These are phyloP conservation scores for Tephrocybe sp. DNA, from an alignment of 768 basidiomycete genomes.

Conservation along the genomic window DNA sequence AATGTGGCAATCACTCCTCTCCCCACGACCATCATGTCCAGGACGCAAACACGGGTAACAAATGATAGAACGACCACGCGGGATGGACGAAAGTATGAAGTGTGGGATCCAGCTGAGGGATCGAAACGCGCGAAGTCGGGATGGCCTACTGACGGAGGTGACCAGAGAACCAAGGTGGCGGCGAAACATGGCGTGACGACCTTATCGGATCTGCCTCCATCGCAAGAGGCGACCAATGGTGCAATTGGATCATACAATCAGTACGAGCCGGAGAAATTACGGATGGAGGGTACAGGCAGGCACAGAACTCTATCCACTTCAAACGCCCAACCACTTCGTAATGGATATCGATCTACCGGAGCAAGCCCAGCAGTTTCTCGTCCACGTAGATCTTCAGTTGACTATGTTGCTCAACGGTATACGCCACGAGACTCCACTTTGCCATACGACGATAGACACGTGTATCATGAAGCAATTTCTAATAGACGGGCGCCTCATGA, in stretches of 20 bases:
- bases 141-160: background rate
- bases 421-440: background rate
- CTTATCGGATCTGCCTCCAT: background rate
- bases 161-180: background rate
- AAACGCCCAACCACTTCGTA: background rate
- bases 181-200: slow-evolving; percentile 2
- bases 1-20: background rate
- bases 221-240: background rate
- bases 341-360: background rate
- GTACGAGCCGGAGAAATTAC: background rate
- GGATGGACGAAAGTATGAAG: background rate
- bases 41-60: slow-evolving; percentile 1
- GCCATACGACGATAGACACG: slow-evolving; percentile 5
- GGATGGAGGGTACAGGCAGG: background rate
- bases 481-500: background rate
- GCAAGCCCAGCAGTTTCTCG: background rate
- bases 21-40: slow-evolving; percentile 5
- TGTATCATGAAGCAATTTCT: background rate
- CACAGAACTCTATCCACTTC: background rate
- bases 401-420: background rate
- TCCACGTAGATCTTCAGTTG: background rate
- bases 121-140: too few species aligned
- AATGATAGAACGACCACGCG: background rate
- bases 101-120: background rate
- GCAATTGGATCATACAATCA: background rate